Evolutionary conservation across 768 basidiomycete genomes (phyloP).

Genomic region (Exidia glandulosa): DNA sequence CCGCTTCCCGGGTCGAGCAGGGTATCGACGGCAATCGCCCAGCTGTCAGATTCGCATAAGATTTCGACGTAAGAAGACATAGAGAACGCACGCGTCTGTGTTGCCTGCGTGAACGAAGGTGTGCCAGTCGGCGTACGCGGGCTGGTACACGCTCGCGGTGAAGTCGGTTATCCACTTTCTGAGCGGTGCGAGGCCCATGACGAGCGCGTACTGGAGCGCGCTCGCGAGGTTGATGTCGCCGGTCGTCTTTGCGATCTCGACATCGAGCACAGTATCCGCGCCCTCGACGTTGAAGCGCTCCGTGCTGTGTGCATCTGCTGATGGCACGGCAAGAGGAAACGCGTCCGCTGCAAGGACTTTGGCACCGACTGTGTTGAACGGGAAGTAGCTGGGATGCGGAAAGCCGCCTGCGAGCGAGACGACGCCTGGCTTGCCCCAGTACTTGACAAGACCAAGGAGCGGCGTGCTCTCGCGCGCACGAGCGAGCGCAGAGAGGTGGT

Average conservation of each 20-base stretch:
- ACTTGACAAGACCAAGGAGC: slow-evolving; percentile 57
- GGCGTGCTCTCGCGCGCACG: slow-evolving; percentile 41
- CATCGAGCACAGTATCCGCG: background rate
- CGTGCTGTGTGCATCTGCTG: slow-evolving; percentile 28
- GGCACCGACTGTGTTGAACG: slow-evolving; percentile 50
- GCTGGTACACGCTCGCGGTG: slow-evolving; percentile 32
- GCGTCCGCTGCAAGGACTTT: slow-evolving; percentile 39
- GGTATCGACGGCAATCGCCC: slow-evolving; percentile 27
- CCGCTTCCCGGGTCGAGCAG: slow-evolving; percentile 58
- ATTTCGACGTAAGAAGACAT: background rate
- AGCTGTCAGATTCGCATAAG: background rate
- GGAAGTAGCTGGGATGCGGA: slow-evolving; percentile 60
- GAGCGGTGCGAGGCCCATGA: slow-evolving; percentile 47
- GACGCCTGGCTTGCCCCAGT: slow-evolving; percentile 40
- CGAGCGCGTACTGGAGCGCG: slow-evolving; percentile 56
- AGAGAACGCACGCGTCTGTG: slow-evolving; percentile 41
- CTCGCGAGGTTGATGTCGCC: slow-evolving; percentile 47
- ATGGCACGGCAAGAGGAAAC: slow-evolving; percentile 28
- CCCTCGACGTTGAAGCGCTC: slow-evolving; percentile 24
- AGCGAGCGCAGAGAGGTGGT: slow-evolving; percentile 54
- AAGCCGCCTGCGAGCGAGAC: slow-evolving; percentile 60
- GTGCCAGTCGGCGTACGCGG: slow-evolving; percentile 49
- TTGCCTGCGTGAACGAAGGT: slow-evolving; percentile 54
- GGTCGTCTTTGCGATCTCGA: slow-evolving; percentile 35
- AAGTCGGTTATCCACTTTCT: slow-evolving; percentile 48